phyloP scores from a whole-genome alignment of 805 yeast genomes.

The Starmerella etchellsii region DNA sequence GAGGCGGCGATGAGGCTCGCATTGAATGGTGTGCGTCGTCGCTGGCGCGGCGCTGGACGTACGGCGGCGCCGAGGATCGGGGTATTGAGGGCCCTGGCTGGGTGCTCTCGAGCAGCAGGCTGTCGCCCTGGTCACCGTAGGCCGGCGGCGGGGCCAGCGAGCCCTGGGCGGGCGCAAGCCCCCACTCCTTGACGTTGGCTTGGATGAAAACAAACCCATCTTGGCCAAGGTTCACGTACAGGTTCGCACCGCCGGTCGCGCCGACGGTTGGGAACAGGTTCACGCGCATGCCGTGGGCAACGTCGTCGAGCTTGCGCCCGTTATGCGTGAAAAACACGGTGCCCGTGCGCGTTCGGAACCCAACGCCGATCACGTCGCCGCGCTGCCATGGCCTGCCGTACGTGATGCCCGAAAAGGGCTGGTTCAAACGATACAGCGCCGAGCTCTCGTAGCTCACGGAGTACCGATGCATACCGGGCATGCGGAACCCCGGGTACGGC shows the following conservation, averaged over 20 bases:
- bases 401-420: slow-evolving; percentile 44
- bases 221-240: slow-evolving; percentile 86
- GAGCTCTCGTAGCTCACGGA: slow-evolving; percentile 80
- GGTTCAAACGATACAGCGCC: slow-evolving; percentile 68
- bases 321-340: slow-evolving; percentile 87
- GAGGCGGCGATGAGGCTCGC: no score
- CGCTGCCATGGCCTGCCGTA: slow-evolving; percentile 40
- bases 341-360: slow-evolving; percentile 70
- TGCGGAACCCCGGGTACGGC: slow-evolving; percentile 86
- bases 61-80: slow-evolving; percentile 12
- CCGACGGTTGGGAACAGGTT: slow-evolving; percentile 84
- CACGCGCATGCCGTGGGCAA: slow-evolving; percentile 55
- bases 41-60: slow-evolving; percentile 11
- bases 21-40: slow-evolving; percentile 13
- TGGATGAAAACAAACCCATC: slow-evolving; percentile 82
- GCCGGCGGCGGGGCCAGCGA: slow-evolving; percentile 88
- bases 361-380: slow-evolving; percentile 91
- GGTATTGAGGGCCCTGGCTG: background rate
- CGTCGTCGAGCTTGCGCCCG: slow-evolving; percentile 80
- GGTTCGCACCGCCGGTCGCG: slow-evolving; percentile 61
- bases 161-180: slow-evolving; percentile 83
- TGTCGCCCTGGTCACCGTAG: slow-evolving; percentile 66
- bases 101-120: slow-evolving; percentile 41
- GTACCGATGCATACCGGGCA: slow-evolving; percentile 82
- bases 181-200: slow-evolving; percentile 91